phyloP scores from a whole-genome alignment of 768 basidiomycete species.

The Boletus coccyginus region DNA sequence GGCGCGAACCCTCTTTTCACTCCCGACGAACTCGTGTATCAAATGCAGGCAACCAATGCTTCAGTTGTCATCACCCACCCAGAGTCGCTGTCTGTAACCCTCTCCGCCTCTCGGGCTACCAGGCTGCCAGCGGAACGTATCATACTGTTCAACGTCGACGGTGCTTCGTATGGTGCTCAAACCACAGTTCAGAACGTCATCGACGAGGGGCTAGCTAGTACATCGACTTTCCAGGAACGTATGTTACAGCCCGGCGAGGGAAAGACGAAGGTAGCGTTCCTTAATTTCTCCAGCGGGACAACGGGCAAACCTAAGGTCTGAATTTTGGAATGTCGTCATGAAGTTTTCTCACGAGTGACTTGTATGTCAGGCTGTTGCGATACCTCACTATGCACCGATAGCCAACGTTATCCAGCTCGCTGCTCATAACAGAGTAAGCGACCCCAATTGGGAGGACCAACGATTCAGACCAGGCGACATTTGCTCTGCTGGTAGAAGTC shows the following conservation, averaged over 20 bases:
- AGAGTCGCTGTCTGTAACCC: slow-evolving; percentile 40
- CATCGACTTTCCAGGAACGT: slow-evolving; percentile 46
- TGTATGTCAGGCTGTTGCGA: slow-evolving; percentile 49
- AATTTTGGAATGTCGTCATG: not conserved
- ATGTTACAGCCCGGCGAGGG: slow-evolving; percentile 56
- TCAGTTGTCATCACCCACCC: slow-evolving; percentile 50
- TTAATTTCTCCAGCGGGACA: slow-evolving; percentile 74
- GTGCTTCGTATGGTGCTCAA: slow-evolving; percentile 9
- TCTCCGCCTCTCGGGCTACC: slow-evolving; percentile 39
- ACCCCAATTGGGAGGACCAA: slow-evolving; percentile 43
- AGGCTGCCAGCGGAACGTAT: slow-evolving; percentile 46
- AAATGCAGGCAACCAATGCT: slow-evolving; percentile 48
- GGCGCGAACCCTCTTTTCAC: slow-evolving; percentile 64
- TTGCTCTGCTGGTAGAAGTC: slow-evolving; percentile 50
- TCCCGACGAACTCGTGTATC: slow-evolving; percentile 55
- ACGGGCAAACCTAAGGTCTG: slow-evolving; percentile 73
- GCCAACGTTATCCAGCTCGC: slow-evolving; percentile 63
- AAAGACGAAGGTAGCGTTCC: slow-evolving; percentile 65
- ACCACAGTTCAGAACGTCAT: slow-evolving; percentile 48
- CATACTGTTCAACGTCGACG: slow-evolving; percentile 37
- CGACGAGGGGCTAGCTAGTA: slow-evolving; percentile 41
- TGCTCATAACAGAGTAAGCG: slow-evolving; percentile 48
- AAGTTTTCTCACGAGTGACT: not conserved
- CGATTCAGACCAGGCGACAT: slow-evolving; percentile 61
- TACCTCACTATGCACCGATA: slow-evolving; percentile 57